A percentile compares a stretch with the other conserved stretches of the same genome.
These are phyloP conservation scores for Williopsis jadinii DNA, from an alignment of 1,139 yeast species.

Conservation along the genomic window DNA sequence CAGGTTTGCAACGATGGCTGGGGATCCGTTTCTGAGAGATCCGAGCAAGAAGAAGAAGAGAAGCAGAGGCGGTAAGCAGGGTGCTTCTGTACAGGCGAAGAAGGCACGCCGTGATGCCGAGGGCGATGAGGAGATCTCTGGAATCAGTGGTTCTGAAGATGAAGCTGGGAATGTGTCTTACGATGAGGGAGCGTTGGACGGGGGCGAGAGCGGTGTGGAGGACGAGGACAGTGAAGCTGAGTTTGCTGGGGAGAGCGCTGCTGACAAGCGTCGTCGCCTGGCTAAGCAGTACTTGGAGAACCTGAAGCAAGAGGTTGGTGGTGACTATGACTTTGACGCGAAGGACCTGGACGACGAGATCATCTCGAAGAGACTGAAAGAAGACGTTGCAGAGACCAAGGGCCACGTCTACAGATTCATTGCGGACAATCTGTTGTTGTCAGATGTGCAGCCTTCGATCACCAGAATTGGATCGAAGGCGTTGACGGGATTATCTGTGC, in stretches of 20 bases:
- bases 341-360: slow-evolving; percentile 85
- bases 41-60: slow-evolving; percentile 50
- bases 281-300: slow-evolving; percentile 91
- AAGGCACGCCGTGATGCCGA: slow-evolving; percentile 7
- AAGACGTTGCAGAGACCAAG: slow-evolving; percentile 84
- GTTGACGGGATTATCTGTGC: slow-evolving; percentile 38
- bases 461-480: slow-evolving; percentile 57
- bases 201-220: slow-evolving; percentile 26
- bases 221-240: slow-evolving; percentile 63
- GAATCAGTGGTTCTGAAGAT: slow-evolving; percentile 20
- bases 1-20: slow-evolving; percentile 34
- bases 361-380: slow-evolving; percentile 69
- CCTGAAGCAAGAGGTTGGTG: slow-evolving; percentile 52
- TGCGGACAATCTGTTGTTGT: slow-evolving; percentile 44
- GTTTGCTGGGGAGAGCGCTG: slow-evolving; percentile 69
- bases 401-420: slow-evolving; percentile 73
- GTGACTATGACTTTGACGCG: slow-evolving; percentile 65
- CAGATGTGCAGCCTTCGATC: slow-evolving; percentile 33
- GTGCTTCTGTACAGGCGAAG: slow-evolving; percentile 8
- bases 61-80: slow-evolving; percentile 21
- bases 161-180: slow-evolving; percentile 27
- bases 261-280: slow-evolving; percentile 88
- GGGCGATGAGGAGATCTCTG: slow-evolving; percentile 23
- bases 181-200: slow-evolving; percentile 27
- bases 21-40: slow-evolving; percentile 57